Evolutionary conservation across 2,329 filamentous ascomycete genomes (phyloP).

Genomic region (Arachnomyces sp.): DNA sequence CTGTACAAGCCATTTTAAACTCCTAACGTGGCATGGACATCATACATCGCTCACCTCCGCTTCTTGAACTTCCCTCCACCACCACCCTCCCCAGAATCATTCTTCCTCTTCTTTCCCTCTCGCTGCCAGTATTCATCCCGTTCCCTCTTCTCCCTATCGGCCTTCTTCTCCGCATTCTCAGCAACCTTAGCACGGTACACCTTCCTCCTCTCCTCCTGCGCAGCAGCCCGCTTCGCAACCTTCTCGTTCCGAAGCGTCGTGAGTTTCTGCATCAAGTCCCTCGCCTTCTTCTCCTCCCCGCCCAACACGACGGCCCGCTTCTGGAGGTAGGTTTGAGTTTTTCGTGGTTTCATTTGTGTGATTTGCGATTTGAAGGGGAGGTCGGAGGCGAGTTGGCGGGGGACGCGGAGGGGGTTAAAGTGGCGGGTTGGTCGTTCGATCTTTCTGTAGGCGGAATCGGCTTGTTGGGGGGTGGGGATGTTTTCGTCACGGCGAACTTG

Average conservation of each 20-base stretch:
- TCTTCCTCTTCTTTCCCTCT: conserved; percentile 73
- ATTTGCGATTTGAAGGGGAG: conserved; percentile 93
- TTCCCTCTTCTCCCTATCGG: conserved; percentile 79
- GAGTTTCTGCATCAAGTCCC: conserved; percentile 86
- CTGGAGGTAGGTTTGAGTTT: conserved; percentile 79
- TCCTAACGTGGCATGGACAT: conserved; percentile 9
- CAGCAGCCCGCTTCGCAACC: conserved; percentile 67
- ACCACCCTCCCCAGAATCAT: conserved; percentile 43
- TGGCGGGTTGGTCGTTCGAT: conserved; percentile 54
- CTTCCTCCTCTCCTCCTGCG: conserved; percentile 79
- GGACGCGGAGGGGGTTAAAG: conserved; percentile 59
- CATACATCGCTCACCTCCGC: conserved; percentile 25
- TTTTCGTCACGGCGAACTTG: conserved; percentile 72
- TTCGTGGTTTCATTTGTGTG: conserved; percentile 68
- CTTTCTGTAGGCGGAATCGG: conserved; percentile 75
- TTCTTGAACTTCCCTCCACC: conserved; percentile 37
- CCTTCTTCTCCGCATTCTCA: conserved; percentile 75
- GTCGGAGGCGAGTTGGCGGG: conserved; percentile 55
- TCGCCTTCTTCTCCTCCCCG: conserved; percentile 80
- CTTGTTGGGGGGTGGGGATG: conserved; percentile 67
- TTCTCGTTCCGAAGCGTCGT: conserved; percentile 87
- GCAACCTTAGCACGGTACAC: conserved; percentile 76
- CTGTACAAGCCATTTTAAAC: background rate
- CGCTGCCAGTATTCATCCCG: conserved; percentile 85
- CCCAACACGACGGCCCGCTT: conserved; percentile 85